Base-by-base conservation (phyloP, 2,329 filamentous ascomycete species). In the Drechslerella coelobrocha region DNA sequence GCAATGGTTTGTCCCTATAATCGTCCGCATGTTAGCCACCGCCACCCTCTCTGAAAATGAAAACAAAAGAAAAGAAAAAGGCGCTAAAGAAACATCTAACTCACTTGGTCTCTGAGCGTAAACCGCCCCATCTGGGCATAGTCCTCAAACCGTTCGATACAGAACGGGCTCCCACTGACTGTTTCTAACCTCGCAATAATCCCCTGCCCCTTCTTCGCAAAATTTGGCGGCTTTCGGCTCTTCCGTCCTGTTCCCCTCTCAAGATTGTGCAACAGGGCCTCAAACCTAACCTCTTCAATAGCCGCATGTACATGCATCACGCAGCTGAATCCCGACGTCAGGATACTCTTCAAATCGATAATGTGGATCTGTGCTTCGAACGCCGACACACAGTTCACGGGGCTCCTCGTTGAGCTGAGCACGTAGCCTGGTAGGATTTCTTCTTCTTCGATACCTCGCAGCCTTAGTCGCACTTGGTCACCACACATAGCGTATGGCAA, bases 351-450 rank as follows among this genome's bases (percentile, higher is more conserved):
- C 73, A 99, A 83, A 74, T 99, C 94, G 55, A 99, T 83, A 73
- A 99, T 92, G 68, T 91, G 88, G 77, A 99, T 96, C 81, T 99
- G 95, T 1, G 94, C 95, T 81, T 99, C 95, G 76, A 99, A 99
- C 53, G 88, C 83, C 55, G 84, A 81, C 37, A 99, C 95, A 77
- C 88, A 93, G 82, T 99, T 91, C 21, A 97, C 94, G 29, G 94
- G 86, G 75, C 94, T 88, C 83, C 95, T 96, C 17, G 91, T 90
- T 29, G 92, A 96, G 83, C 94, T 97, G 55, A 99, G 85, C 72
- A 99, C 95, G 78, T 97, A 99, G 7, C 94, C 94, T 0, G 93
- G 93, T 74, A 93, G 82, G 75, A 99, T 91, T 75, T 99, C 94
- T 81, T 99, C 95, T 81, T 99, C 94, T 82, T 99, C 95, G 12